phyloP scores from a whole-genome alignment of 2,329 filamentous ascomycete genomes.

The Bretziella fagacearum region DNA sequence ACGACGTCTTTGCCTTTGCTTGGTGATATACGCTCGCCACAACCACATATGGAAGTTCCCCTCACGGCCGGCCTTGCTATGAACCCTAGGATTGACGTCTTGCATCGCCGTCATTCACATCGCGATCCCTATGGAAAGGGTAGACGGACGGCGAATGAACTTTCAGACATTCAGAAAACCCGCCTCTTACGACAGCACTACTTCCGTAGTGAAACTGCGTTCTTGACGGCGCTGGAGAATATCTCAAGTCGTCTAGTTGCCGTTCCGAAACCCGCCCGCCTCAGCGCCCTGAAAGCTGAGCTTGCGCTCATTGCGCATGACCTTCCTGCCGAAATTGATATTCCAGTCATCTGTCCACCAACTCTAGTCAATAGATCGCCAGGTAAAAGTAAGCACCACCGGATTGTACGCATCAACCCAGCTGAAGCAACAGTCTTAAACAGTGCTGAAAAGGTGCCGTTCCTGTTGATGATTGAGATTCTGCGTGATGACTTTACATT shows the following conservation, averaged over 20 bases:
- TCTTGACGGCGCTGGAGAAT: conserved; percentile 62
- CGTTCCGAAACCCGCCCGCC: conserved; percentile 63
- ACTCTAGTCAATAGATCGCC: conserved; percentile 56
- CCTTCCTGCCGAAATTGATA: conserved; percentile 66
- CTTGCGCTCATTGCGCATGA: conserved; percentile 67
- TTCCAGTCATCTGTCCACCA: conserved; percentile 65
- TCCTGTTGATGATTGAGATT: conserved; percentile 70
- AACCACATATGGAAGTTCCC: conserved; percentile 37
- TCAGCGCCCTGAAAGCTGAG: conserved; percentile 68
- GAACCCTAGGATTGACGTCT: conserved; percentile 28
- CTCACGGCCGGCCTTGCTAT: conserved; percentile 34
- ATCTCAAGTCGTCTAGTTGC: conserved; percentile 73
- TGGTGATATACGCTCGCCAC: conserved; percentile 39
- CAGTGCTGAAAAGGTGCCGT: conserved; percentile 73
- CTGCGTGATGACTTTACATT: conserved; percentile 70
- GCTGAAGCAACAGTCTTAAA: conserved; percentile 73
- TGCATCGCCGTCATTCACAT: conserved; percentile 44
- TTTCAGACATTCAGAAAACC: conserved; percentile 51
- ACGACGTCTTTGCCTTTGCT: conserved; percentile 46
- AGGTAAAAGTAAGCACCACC: conserved; percentile 59
- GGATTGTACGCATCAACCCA: conserved; percentile 68
- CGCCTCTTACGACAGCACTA: conserved; percentile 63
- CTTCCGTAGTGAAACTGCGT: conserved; percentile 66
- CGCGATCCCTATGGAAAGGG: conserved; percentile 30
- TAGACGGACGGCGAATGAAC: conserved; percentile 39